A percentile compares a stretch with the other conserved stretches of the same genome.
These are phyloP conservation scores for Schrenkiella parvula DNA, from an alignment of 345 rosid species.

Conservation along the genomic window DNA sequence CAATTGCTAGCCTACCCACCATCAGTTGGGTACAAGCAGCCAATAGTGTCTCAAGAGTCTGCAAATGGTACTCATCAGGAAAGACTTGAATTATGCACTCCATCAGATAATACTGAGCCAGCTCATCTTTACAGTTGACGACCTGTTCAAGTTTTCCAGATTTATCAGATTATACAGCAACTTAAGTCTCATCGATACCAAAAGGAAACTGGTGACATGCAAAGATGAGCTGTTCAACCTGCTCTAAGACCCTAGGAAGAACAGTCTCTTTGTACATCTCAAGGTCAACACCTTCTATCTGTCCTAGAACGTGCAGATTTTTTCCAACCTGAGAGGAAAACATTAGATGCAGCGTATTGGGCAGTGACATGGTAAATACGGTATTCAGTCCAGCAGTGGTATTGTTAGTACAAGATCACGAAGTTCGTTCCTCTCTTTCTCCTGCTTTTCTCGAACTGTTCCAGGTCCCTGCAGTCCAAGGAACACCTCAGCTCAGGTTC, in stretches of 20 bases:
- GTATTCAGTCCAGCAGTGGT: constrained; percentile 20
- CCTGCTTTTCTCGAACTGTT: constrained; percentile 72
- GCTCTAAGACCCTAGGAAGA: constrained; percentile 86
- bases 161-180: constrained; percentile 7
- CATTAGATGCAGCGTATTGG: constrained; percentile 2
- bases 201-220: not conserved
- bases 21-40: constrained; percentile 86
- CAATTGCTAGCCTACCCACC: constrained; percentile 39
- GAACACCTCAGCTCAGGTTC: constrained; percentile 87
- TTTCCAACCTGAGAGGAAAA: constrained; percentile 68
- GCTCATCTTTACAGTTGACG: constrained; percentile 87
- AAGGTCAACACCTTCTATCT: constrained; percentile 90
- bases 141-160: constrained; percentile 44
- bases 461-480: constrained; percentile 98
- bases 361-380: not conserved
- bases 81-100: constrained; percentile 95
- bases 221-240: constrained; percentile 42
- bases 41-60: constrained; percentile 81
- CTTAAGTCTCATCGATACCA: not conserved
- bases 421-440: constrained; percentile 86
- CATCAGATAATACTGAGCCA: constrained; percentile 91
- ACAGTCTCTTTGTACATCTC: constrained; percentile 83
- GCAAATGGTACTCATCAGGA: constrained; percentile 94
- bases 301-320: constrained; percentile 90
- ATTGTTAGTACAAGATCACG: constrained; percentile 80